Evolutionary conservation across 148 eudicot genomes (phyloP).

Genomic region (Amaranthus hypochondriacus): DNA sequence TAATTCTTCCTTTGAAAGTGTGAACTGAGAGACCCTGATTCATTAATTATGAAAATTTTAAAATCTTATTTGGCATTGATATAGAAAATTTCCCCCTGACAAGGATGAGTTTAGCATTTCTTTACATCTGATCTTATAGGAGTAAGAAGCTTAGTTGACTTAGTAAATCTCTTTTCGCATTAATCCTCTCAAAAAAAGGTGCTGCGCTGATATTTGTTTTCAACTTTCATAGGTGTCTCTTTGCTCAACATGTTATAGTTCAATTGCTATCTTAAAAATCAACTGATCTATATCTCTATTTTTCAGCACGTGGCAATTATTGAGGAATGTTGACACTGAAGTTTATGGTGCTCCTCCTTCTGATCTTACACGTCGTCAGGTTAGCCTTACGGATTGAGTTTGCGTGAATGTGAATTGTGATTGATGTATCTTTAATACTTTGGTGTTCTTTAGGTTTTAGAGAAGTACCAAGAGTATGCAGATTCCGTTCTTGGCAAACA

Average conservation of each 20-base stretch:
- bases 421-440: not conserved
- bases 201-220: not conserved
- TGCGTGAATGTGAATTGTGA: not conserved
- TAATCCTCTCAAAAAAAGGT: not conserved
- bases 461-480: slow-evolving; percentile 75
- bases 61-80: not conserved
- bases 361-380: slow-evolving; percentile 78
- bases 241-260: not conserved
- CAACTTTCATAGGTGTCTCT: not conserved
- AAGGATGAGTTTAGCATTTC: not conserved
- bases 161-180: not conserved
- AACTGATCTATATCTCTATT: slow-evolving; percentile 18
- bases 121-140: not conserved
- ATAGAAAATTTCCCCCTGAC: not conserved
- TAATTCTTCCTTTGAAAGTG: no score
- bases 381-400: slow-evolving; percentile 16
- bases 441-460: slow-evolving; percentile 50
- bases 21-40: no score
- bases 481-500: slow-evolving; percentile 69
- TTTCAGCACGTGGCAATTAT: slow-evolving; percentile 73
- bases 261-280: not conserved
- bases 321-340: slow-evolving; percentile 67
- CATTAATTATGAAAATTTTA: not conserved
- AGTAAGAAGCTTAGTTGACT: not conserved
- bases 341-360: slow-evolving; percentile 76